Percentiles rank a stretch among this genome's conserved stretches.
phyloP scores from a whole-genome alignment of 1,284 basidiomycete genomes.

The Dichomitus squalens region DNA sequence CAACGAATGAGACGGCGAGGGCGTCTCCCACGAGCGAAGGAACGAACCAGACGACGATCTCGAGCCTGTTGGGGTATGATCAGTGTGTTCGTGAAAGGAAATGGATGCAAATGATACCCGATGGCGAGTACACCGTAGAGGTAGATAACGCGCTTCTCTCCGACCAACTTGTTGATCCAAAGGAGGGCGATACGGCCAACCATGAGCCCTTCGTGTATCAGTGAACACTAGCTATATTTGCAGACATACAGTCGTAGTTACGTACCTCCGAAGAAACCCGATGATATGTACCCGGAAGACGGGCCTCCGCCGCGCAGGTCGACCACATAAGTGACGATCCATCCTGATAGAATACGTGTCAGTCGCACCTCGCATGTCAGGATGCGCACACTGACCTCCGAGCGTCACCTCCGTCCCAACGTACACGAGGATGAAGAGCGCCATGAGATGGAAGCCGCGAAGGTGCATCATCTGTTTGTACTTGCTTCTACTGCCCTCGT shows the following conservation, averaged over 20 bases:
- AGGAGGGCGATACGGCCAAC: slow-evolving; percentile 47
- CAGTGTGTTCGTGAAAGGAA: no score
- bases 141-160: slow-evolving; percentile 44
- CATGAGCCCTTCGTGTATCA: slow-evolving; percentile 38
- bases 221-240: neutral
- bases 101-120: no score
- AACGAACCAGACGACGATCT: slow-evolving; percentile 62
- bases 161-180: slow-evolving; percentile 54
- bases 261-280: slow-evolving; percentile 53
- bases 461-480: slow-evolving; percentile 42
- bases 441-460: slow-evolving; percentile 43
- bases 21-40: slow-evolving; percentile 57
- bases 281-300: slow-evolving; percentile 52
- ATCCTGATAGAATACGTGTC: slow-evolving; percentile 34
- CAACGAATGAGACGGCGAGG: slow-evolving; percentile 56
- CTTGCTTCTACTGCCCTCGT: slow-evolving; percentile 33
- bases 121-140: slow-evolving; percentile 42
- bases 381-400: slow-evolving; percentile 35
- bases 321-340: slow-evolving; percentile 57
- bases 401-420: slow-evolving; percentile 52
- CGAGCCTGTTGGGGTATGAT: slow-evolving; percentile 39
- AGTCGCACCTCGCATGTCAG: no score
- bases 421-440: slow-evolving; percentile 48
- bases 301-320: slow-evolving; percentile 47
- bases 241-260: neutral